Evolutionary conservation across 192 early-diverging fungal genomes (phyloP).

Genomic region (Podila minutissima): DNA sequence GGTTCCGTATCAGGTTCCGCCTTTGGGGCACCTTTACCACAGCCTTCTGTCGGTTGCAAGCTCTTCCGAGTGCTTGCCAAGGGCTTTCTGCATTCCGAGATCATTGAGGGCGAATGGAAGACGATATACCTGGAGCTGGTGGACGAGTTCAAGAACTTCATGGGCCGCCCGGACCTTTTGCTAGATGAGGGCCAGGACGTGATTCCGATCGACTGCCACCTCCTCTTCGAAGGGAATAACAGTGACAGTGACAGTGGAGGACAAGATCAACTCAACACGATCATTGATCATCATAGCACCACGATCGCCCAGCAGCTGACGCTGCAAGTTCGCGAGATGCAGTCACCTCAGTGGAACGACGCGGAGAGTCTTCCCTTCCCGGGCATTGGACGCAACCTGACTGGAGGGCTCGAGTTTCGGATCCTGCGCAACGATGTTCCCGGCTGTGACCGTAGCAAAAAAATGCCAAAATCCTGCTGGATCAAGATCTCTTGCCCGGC

Average conservation of each 20-base stretch:
- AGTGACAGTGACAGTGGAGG: too few species aligned
- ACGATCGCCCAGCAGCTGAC: not conserved
- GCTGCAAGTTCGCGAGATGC: not conserved
- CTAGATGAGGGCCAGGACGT: not conserved
- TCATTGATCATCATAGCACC: not conserved
- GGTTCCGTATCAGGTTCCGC: too few species aligned
- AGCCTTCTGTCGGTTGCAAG: too few species aligned
- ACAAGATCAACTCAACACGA: not conserved
- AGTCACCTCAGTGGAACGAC: not conserved
- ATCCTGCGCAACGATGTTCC: not conserved
- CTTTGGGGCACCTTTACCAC: too few species aligned
- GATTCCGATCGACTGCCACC: not conserved
- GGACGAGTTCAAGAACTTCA: slow-evolving; percentile 3
- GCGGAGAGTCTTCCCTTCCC: not conserved
- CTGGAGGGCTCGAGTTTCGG: not conserved
- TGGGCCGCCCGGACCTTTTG: not conserved
- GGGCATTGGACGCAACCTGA: not conserved
- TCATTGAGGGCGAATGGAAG: not conserved
- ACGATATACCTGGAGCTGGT: not conserved
- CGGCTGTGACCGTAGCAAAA: not conserved
- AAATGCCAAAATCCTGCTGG: not conserved
- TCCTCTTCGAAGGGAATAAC: not conserved
- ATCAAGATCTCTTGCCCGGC: not conserved
- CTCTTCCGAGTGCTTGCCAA: not conserved
- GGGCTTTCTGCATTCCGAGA: not conserved